Conservation (phyloP, 2,329 filamentous ascomycete genomes). For the Sporothrix globosa region DNA sequence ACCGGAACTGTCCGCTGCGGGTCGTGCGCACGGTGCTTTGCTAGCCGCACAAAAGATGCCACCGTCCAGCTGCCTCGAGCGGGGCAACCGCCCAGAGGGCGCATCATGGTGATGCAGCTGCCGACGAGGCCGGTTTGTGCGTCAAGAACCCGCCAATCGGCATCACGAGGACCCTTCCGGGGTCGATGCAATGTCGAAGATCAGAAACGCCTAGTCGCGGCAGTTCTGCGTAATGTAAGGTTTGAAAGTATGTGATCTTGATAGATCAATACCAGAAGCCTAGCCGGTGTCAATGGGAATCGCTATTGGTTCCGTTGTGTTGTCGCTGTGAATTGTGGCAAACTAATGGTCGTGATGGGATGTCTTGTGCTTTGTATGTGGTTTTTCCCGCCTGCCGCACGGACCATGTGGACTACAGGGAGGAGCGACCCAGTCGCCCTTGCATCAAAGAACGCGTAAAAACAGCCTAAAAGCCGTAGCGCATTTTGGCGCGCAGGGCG, state of each 20-base stretch:
- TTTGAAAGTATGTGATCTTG: background rate
- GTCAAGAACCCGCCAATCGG: background rate
- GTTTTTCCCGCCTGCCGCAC: constrained; percentile 26
- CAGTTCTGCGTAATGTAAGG: background rate
- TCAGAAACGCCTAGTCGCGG: background rate
- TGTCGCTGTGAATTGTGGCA: constrained; percentile 14
- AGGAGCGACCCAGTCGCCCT: constrained; percentile 17
- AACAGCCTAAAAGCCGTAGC: constrained; percentile 19
- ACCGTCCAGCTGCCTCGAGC: constrained; percentile 43
- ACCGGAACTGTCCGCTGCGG: constrained; percentile 42
- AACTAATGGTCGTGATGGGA: constrained; percentile 7
- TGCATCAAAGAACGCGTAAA: constrained; percentile 21
- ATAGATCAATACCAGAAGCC: background rate
- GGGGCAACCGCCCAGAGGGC: constrained; percentile 43
- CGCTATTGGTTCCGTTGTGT: background rate
- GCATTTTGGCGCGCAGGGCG: background rate
- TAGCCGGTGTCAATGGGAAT: background rate
- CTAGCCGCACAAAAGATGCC: constrained; percentile 56
- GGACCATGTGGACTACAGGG: constrained; percentile 16
- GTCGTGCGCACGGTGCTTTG: constrained; percentile 51
- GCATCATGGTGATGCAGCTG: constrained; percentile 46
- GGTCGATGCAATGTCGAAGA: background rate
- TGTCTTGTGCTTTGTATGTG: constrained; percentile 21
- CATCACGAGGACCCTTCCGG: constrained; percentile 26
- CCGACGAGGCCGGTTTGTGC: constrained; percentile 4